These are phyloP conservation scores for Spatholobus suberectus DNA, from an alignment of 306 rosid species.

Conservation along the genomic window DNA sequence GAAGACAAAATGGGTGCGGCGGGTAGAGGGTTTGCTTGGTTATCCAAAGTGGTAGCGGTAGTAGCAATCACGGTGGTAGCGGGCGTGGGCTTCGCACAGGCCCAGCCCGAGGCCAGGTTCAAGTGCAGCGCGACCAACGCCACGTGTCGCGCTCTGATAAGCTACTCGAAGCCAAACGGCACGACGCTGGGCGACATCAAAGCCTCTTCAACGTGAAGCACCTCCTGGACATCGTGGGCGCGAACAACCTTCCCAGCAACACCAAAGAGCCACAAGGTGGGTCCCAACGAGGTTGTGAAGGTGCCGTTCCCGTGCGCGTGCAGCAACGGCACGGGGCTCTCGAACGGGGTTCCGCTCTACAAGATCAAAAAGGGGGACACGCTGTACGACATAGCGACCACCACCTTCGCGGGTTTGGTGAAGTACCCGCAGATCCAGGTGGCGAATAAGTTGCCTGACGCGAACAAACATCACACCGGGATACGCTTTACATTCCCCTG, in stretches of 20 bases:
- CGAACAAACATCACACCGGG: slow-evolving; percentile 45
- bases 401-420: slow-evolving; percentile 47
- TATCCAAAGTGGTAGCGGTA: background rate
- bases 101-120: slow-evolving; percentile 48
- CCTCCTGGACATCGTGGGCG: slow-evolving; percentile 61
- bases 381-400: slow-evolving; percentile 57
- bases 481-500: slow-evolving; percentile 69
- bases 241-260: slow-evolving; percentile 53
- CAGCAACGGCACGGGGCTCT: slow-evolving; percentile 54
- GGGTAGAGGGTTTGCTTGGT: background rate
- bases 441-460: slow-evolving; percentile 39
- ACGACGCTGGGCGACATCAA: slow-evolving; percentile 57
- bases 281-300: slow-evolving; percentile 15
- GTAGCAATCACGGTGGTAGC: slow-evolving; percentile 6
- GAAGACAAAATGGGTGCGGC: background rate
- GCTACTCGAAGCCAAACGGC: slow-evolving; percentile 50
- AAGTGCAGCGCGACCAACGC: slow-evolving; percentile 45
- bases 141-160: slow-evolving; percentile 56
- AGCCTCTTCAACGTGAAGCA: slow-evolving; percentile 72
- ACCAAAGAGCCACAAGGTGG: background rate
- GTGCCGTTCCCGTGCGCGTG: slow-evolving; percentile 79
- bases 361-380: slow-evolving; percentile 47
- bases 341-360: slow-evolving; percentile 55
- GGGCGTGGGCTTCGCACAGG: slow-evolving; percentile 23
- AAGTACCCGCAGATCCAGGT: slow-evolving; percentile 49